These are phyloP conservation scores for Phytophthora cactorum DNA, from an alignment of 352 stramenopile species.

Conservation along the genomic window DNA sequence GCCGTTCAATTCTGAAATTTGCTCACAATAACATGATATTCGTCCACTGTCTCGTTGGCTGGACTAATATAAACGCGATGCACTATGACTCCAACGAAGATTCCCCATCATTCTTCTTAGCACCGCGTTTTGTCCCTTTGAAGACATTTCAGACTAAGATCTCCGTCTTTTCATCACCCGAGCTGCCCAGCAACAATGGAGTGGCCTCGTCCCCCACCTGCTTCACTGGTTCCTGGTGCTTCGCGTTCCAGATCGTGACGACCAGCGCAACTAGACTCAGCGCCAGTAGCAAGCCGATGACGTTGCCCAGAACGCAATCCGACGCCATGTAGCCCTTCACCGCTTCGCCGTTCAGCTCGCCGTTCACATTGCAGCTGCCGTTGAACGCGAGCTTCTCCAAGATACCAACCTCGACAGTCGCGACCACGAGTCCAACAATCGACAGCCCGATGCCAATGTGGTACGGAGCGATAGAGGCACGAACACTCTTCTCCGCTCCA, in stretches of 20 bases:
- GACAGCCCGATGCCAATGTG: constrained; percentile 74
- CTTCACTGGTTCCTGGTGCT: constrained; percentile 35
- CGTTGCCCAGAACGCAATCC: constrained; percentile 80
- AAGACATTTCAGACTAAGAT: constrained; percentile 17
- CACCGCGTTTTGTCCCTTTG: constrained; percentile 1
- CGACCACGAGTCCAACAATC: constrained; percentile 66
- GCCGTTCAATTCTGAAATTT: constrained; percentile 1
- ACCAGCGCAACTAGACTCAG: constrained; percentile 50
- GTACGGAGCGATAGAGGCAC: constrained; percentile 54
- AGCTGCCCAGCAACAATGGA: constrained; percentile 48
- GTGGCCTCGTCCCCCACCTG: constrained; percentile 42
- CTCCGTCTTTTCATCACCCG: constrained; percentile 38
- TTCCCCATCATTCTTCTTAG: too few relatives aligned
- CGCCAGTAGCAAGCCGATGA: constrained; percentile 69
- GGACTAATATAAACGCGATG: background rate
- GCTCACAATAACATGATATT: background rate
- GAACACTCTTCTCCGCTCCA: constrained; percentile 51
- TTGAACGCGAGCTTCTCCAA: constrained; percentile 90
- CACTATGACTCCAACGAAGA: background rate
- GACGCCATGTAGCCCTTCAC: constrained; percentile 77
- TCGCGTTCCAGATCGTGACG: constrained; percentile 60
- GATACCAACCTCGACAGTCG: constrained; percentile 72
- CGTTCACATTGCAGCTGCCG: constrained; percentile 81
- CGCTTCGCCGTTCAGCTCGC: constrained; percentile 59
- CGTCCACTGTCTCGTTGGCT: background rate